phyloP scores from a whole-genome alignment of 805 yeast species.

The Pachysolen tannophilus region DNA sequence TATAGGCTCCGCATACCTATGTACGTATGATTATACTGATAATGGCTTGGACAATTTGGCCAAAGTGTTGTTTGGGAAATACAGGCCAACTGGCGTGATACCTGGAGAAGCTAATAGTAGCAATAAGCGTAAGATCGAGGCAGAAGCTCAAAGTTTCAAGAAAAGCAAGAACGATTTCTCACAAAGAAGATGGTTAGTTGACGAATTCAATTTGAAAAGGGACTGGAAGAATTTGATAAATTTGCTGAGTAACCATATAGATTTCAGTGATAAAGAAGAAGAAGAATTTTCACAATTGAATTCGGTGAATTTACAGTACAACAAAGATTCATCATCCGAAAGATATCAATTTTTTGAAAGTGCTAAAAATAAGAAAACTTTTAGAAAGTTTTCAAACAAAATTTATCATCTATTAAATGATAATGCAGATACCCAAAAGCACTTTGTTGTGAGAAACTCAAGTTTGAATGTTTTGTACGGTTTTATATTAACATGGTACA shows the following conservation, averaged over 20 bases:
- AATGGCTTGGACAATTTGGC: conserved; percentile 42
- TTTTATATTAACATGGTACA: conserved; percentile 44
- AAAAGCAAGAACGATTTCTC: conserved; percentile 11
- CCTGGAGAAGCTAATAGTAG: conserved; percentile 45
- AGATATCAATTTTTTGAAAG: conserved; percentile 14
- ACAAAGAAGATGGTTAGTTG: conserved; percentile 45
- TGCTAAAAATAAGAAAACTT: conserved; percentile 14
- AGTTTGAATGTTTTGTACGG: conserved; percentile 48
- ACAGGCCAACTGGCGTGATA: conserved; percentile 42
- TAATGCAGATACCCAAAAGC: conserved; percentile 26
- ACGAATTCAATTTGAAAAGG: conserved; percentile 39
- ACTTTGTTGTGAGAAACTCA: conserved; percentile 51
- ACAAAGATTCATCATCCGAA: not conserved
- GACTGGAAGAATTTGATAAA: conserved; percentile 42
- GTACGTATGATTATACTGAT: conserved; percentile 53
- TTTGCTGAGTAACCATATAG: conserved; percentile 32
- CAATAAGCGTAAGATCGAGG: conserved; percentile 5
- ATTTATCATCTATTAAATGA: conserved; percentile 14
- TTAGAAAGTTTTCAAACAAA: conserved; percentile 12
- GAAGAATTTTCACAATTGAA: conserved; percentile 1
- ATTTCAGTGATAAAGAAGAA: conserved; percentile 9
- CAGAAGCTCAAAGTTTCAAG: conserved; percentile 1
- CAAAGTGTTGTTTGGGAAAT: conserved; percentile 45
- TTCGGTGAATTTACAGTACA: not conserved
- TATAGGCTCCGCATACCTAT: conserved; percentile 48